These are phyloP conservation scores for Amyloporia xantha DNA, from an alignment of 768 basidiomycete species.

Conservation along the genomic window DNA sequence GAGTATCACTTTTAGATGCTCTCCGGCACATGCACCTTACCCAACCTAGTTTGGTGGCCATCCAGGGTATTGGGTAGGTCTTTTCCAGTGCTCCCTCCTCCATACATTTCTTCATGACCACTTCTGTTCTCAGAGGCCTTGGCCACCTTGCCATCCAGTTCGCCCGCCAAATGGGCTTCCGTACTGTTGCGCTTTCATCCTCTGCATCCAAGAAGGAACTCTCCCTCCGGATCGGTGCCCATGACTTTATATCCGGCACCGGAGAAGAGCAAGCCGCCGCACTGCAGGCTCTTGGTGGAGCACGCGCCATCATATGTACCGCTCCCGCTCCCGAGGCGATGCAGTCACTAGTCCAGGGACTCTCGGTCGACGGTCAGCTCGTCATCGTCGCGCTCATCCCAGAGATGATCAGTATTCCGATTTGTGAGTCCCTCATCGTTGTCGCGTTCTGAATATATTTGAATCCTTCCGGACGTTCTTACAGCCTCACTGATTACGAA, in stretches of 20 bases:
- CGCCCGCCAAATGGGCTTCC: conserved; percentile 67
- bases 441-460: background rate
- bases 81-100: background rate
- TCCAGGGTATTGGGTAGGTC: conserved; percentile 30
- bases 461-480: background rate
- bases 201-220: conserved; percentile 25
- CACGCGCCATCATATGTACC: conserved; percentile 29
- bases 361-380: conserved; percentile 17
- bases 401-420: conserved; percentile 13
- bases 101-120: background rate
- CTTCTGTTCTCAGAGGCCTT: conserved; percentile 11
- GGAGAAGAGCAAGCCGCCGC: conserved; percentile 21
- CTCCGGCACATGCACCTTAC: conserved; percentile 23
- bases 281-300: conserved; percentile 30
- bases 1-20: conserved; percentile 24
- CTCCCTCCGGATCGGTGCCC: conserved; percentile 30
- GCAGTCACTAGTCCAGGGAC: conserved; percentile 13
- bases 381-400: conserved; percentile 16
- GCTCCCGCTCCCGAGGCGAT: conserved; percentile 20
- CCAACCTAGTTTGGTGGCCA: conserved; percentile 31
- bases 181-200: conserved; percentile 56
- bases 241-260: conserved; percentile 28
- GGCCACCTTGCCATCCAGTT: conserved; percentile 49
- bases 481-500: conserved; percentile 18
- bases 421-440: conserved; percentile 10